Evolutionary conservation across 83 land plant genomes (phyloP).

Genomic region (Isoetes engelmannii): DNA sequence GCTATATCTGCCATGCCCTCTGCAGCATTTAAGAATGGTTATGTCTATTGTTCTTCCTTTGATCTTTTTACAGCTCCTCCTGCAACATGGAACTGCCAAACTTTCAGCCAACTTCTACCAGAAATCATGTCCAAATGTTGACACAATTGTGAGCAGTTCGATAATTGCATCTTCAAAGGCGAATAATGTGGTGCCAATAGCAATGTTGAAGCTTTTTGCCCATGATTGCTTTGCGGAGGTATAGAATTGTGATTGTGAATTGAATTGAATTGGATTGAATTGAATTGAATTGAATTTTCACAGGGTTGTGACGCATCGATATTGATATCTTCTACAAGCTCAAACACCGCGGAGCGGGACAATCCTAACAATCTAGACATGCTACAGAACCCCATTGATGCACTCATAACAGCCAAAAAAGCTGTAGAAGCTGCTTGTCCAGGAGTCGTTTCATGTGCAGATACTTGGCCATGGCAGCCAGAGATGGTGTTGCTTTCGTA

Average conservation of each 20-base stretch:
- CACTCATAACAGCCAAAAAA: conserved; percentile 46
- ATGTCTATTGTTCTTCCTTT: too few species aligned
- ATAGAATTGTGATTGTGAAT: background rate
- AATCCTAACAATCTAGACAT: conserved; percentile 19
- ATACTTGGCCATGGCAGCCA: conserved; percentile 71
- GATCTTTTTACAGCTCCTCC: too few species aligned
- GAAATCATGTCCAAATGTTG: conserved; percentile 30
- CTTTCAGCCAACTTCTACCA: conserved; percentile 26
- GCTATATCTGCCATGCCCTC: too few species aligned
- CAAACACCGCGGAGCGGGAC: conserved; percentile 24
- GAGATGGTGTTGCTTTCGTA: conserved; percentile 48
- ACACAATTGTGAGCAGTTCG: conserved; percentile 26
- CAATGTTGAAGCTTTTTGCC: conserved; percentile 42
- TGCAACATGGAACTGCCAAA: background rate
- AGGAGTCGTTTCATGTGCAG: conserved; percentile 81
- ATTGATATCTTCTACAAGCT: conserved; percentile 21
- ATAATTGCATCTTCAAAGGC: conserved; percentile 19
- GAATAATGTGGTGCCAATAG: conserved; percentile 27
- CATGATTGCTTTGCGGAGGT: conserved; percentile 52
- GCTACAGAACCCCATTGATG: conserved; percentile 47
- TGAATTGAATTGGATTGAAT: too few species aligned
- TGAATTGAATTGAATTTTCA: too few species aligned
- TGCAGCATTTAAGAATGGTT: too few species aligned
- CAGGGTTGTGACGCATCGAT: conserved; percentile 43
- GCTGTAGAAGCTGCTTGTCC: conserved; percentile 59